Conservation (phyloP, 2,329 filamentous ascomycete genomes). For the Septoria petroselini region DNA sequence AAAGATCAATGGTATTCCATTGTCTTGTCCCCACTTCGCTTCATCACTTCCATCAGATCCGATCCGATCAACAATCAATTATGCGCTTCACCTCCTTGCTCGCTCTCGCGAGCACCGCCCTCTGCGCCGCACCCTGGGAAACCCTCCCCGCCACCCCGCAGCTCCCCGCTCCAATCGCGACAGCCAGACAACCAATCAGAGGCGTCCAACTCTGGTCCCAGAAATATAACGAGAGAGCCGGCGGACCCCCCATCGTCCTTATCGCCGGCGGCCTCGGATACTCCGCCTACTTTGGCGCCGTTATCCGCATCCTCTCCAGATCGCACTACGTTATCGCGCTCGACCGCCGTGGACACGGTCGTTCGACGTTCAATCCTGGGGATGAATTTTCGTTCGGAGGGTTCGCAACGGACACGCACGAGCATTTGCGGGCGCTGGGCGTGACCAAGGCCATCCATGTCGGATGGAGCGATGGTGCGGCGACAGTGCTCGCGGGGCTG, state of each 20-base stretch:
- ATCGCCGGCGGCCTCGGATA: constrained; percentile 45
- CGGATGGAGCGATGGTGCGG: constrained; percentile 46
- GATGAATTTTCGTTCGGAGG: constrained; percentile 43
- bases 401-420: constrained; percentile 41
- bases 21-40: no score
- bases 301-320: constrained; percentile 39
- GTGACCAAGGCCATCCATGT: constrained; percentile 39
- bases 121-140: constrained; percentile 17
- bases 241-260: constrained; percentile 41
- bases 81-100: constrained; percentile 14
- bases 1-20: no score
- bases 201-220: constrained; percentile 45
- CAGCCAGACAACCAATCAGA: constrained; percentile 38
- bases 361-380: constrained; percentile 39
- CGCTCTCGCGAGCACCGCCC: constrained; percentile 4
- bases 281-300: constrained; percentile 43
- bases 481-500: constrained; percentile 41
- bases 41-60: no score
- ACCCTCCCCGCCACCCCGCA: constrained; percentile 42
- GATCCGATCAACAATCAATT: background rate
- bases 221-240: constrained; percentile 41
- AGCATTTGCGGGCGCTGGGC: constrained; percentile 35
- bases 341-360: constrained; percentile 45
- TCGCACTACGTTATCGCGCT: constrained; percentile 43
- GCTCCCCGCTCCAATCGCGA: constrained; percentile 40